Evolutionary conservation across 2,329 filamentous ascomycete species (phyloP).

Genomic region (Beauveria caledonica): DNA sequence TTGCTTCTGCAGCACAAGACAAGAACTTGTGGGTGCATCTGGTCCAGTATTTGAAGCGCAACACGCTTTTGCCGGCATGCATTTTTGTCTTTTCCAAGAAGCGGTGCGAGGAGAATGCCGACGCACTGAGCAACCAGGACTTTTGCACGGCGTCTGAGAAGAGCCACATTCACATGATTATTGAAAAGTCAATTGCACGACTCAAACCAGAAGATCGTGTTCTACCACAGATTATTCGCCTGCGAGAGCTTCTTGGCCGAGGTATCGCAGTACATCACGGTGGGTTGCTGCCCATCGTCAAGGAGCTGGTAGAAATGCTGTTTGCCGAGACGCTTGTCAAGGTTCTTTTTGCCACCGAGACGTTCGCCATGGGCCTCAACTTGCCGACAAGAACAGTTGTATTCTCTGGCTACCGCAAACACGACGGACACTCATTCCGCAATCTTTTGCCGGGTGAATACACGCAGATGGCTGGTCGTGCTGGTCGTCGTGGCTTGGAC

Average conservation of each 20-base stretch:
- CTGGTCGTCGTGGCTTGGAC: constrained; percentile 86
- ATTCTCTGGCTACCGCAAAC: constrained; percentile 94
- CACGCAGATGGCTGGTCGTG: constrained; percentile 96
- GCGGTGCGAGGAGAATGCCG: constrained; percentile 92
- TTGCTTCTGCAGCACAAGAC: constrained; percentile 86
- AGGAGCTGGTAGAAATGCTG: constrained; percentile 93
- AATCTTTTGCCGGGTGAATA: constrained; percentile 93
- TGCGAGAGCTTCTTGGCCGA: constrained; percentile 75
- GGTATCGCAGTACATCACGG: constrained; percentile 96
- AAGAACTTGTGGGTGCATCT: constrained; percentile 95
- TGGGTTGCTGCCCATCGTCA: constrained; percentile 89
- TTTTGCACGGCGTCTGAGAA: constrained; percentile 91
- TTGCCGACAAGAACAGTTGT: constrained; percentile 92
- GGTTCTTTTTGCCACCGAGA: constrained; percentile 94
- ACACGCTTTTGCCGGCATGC: constrained; percentile 79
- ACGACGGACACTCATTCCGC: constrained; percentile 85
- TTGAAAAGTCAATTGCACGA: constrained; percentile 87
- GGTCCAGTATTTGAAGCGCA: constrained; percentile 82
- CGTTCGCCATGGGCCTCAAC: constrained; percentile 97
- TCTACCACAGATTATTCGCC: constrained; percentile 83
- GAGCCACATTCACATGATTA: constrained; percentile 94
- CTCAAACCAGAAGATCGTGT: constrained; percentile 82
- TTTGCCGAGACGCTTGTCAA: constrained; percentile 95
- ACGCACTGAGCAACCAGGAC: constrained; percentile 89
- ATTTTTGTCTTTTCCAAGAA: constrained; percentile 99